phyloP scores from a whole-genome alignment of 305 asterid genomes.

The Solanum hybrid region DNA sequence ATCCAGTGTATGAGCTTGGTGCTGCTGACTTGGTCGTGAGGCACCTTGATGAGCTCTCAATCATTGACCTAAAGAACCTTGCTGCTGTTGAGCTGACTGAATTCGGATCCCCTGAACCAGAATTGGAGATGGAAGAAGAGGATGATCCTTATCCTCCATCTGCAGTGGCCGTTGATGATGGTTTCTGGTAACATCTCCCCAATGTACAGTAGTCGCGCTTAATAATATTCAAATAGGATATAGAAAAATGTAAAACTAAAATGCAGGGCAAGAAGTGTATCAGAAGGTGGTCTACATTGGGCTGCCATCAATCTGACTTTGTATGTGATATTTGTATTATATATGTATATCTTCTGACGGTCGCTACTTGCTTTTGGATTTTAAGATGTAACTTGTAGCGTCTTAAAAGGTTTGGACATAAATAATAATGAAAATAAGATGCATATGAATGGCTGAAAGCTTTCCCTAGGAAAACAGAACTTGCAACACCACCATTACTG shows the following conservation, averaged over 20 bases:
- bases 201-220: constrained; percentile 42
- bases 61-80: constrained; percentile 78
- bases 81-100: constrained; percentile 69
- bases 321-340: constrained; percentile 27
- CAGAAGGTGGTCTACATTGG: constrained; percentile 25
- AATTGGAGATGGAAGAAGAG: constrained; percentile 69
- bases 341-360: not conserved
- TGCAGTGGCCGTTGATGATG: constrained; percentile 48
- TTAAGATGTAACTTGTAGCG: not conserved
- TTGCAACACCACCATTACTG: not conserved
- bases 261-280: constrained; percentile 6
- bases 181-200: constrained; percentile 48
- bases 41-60: constrained; percentile 72
- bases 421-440: not conserved
- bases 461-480: not conserved
- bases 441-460: not conserved
- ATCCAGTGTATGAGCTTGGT: constrained; percentile 73
- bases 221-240: constrained; percentile 24
- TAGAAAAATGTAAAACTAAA: constrained; percentile 12
- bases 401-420: not conserved
- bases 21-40: constrained; percentile 85
- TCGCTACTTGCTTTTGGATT: constrained; percentile 6
- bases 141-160: constrained; percentile 32
- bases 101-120: constrained; percentile 53
- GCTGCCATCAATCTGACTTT: constrained; percentile 17